Percentiles rank a stretch among this genome's conserved stretches.
Conservation (phyloP, 805 yeast genomes). For the Ogataea haglerorum region DNA sequence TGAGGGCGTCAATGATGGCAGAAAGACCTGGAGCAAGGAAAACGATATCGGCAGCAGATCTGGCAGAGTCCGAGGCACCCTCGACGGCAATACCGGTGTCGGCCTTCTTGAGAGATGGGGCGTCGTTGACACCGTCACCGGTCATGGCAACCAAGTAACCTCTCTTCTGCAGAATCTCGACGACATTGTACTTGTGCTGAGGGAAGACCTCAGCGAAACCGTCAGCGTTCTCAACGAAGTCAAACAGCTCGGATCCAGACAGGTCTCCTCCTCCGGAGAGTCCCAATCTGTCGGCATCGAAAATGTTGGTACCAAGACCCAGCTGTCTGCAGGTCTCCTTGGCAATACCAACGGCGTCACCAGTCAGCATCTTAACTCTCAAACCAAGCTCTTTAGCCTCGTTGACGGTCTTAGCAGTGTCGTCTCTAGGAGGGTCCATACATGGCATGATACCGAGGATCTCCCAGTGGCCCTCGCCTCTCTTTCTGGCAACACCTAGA, state of each 20-base stretch:
- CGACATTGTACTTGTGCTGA: slow-evolving; percentile 94
- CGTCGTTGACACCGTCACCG: slow-evolving; percentile 99
- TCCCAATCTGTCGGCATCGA: slow-evolving; percentile 96
- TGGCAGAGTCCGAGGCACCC: slow-evolving; percentile 97
- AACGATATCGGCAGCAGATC: slow-evolving; percentile 95
- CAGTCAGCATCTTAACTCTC: slow-evolving; percentile 96
- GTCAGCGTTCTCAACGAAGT: slow-evolving; percentile 95
- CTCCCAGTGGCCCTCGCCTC: slow-evolving; percentile 98
- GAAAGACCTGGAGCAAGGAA: slow-evolving; percentile 94
- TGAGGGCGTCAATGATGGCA: slow-evolving; percentile 90
- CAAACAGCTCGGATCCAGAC: slow-evolving; percentile 97
- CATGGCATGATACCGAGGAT: slow-evolving; percentile 97
- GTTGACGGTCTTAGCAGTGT: slow-evolving; percentile 89
- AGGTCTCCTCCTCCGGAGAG: slow-evolving; percentile 89
- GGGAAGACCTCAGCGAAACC: slow-evolving; percentile 99
- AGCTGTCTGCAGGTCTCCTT: slow-evolving; percentile 97
- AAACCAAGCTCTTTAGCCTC: slow-evolving; percentile 91
- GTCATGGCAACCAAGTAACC: slow-evolving; percentile 98
- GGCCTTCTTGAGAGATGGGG: slow-evolving; percentile 96
- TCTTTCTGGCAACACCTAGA: slow-evolving; percentile 97
- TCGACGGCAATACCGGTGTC: slow-evolving; percentile 97
- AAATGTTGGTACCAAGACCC: slow-evolving; percentile 94
- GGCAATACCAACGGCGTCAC: slow-evolving; percentile 99
- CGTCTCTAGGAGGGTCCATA: slow-evolving; percentile 99
- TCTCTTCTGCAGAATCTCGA: slow-evolving; percentile 91